Conservation (phyloP, 345 rosid genomes). For the Jatropha curcas region DNA sequence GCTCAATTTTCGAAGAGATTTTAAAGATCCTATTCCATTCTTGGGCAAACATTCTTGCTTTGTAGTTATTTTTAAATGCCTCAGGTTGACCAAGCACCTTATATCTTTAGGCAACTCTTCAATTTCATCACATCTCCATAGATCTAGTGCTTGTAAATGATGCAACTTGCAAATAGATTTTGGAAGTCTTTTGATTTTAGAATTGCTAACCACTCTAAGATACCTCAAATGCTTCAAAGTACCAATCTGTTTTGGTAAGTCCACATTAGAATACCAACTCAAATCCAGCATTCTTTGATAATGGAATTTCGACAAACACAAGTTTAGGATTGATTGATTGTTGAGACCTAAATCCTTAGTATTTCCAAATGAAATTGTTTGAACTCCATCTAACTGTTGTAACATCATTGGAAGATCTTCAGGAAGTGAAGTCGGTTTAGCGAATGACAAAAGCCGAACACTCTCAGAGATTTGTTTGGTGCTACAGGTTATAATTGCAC, state of each 20-base stretch:
- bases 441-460: background rate
- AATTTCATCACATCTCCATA: constrained; percentile 14
- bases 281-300: constrained; percentile 24
- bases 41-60: constrained; percentile 17
- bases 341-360: constrained; percentile 1
- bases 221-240: constrained; percentile 34
- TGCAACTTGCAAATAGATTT: constrained; percentile 29
- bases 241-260: constrained; percentile 23
- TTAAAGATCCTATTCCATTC: constrained; percentile 24
- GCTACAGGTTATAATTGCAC: background rate
- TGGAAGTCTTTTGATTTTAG: constrained; percentile 23
- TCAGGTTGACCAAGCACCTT: constrained; percentile 25
- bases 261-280: constrained; percentile 8
- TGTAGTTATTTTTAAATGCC: constrained; percentile 22
- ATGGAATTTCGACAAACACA: constrained; percentile 15
- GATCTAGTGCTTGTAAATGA: constrained; percentile 26
- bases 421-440: background rate
- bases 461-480: background rate
- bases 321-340: constrained; percentile 17
- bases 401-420: background rate
- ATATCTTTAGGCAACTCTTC: constrained; percentile 25
- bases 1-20: constrained; percentile 20
- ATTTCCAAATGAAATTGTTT: constrained; percentile 5
- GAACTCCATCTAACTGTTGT: background rate
- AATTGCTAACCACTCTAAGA: constrained; percentile 17